These are phyloP conservation scores for Citrullus amarus DNA, from an alignment of 306 rosid species.

Conservation along the genomic window DNA sequence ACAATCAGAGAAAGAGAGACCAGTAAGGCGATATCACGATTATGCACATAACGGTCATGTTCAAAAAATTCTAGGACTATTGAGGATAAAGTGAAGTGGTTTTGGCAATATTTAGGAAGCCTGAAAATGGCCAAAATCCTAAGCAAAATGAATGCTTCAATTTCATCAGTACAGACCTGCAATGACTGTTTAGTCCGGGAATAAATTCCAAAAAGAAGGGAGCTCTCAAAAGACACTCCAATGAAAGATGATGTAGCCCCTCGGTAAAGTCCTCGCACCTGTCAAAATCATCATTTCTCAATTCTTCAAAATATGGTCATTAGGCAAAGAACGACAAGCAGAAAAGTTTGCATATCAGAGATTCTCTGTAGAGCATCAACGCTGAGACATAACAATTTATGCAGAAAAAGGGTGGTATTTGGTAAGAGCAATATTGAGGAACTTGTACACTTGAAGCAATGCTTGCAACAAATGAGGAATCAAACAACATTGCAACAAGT, in stretches of 20 bases:
- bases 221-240: constrained; percentile 88
- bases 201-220: constrained; percentile 80
- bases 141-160: constrained; percentile 11
- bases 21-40: background rate
- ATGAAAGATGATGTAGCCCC: constrained; percentile 90
- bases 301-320: constrained; percentile 9
- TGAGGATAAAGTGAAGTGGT: background rate
- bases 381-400: background rate
- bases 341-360: background rate
- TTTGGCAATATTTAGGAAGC: background rate
- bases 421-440: background rate
- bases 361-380: background rate
- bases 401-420: background rate
- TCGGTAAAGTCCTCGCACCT: constrained; percentile 88
- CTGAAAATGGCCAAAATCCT: constrained; percentile 7
- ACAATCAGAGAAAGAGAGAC: constrained; percentile 13
- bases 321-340: background rate
- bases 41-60: background rate
- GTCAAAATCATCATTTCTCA: constrained; percentile 23
- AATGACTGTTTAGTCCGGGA: constrained; percentile 63
- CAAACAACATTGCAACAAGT: background rate
- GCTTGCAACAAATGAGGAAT: background rate
- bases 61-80: background rate
- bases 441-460: background rate
- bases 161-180: constrained; percentile 51